Base-by-base conservation (phyloP, 2,329 filamentous ascomycete species). In the Penicillium aurantiogriseum region DNA sequence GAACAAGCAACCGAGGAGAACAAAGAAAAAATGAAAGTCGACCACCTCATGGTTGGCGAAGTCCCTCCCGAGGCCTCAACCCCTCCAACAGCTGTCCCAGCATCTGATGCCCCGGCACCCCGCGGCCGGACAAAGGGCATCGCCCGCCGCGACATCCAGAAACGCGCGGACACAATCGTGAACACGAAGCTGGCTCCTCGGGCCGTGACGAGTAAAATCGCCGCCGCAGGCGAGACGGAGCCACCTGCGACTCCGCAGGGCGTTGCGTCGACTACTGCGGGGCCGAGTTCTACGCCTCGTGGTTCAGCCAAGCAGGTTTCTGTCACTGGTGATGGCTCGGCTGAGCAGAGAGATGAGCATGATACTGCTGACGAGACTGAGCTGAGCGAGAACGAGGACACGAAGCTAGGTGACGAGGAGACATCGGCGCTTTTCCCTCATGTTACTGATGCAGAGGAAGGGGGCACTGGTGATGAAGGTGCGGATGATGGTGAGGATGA, bases 351-450 rank as follows among this genome's bases (percentile, higher is more conserved):
- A 13, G 27, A 53, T 38, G 56, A 86, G 8, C 83, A 87, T 58
- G 85, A 88, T 59, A 87, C 83, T 40, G 86, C 84, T 0, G 86
- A 89, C 54, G 87, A 89, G 70, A 89, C 86, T 67, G 87, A 89
- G 60, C 76, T 89, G 0, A 89, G 85, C 51, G 87, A 89, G 59
- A 82, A 86, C 10, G 72, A 75, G 44, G 73, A 74, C n/a, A 67
- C 71, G 38, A 71, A 68, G 39, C 57, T 70, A 4, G 63, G 67
- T 17, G 73, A 66, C 21, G 63, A 70, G n/a, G 59, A 63, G 21
- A 51, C 39, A 1, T 69, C 68, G 1, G 35, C 29, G 8, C 49
- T 57, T 42, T 57, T 53, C 49, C 54, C 54, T 36, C 55, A 54
- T 17, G 63, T 64, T 39, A 56, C 55, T 33, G 69, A 70, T 42